Evolutionary conservation across 768 basidiomycete genomes (phyloP).

Genomic region (Chalciporus chontae): DNA sequence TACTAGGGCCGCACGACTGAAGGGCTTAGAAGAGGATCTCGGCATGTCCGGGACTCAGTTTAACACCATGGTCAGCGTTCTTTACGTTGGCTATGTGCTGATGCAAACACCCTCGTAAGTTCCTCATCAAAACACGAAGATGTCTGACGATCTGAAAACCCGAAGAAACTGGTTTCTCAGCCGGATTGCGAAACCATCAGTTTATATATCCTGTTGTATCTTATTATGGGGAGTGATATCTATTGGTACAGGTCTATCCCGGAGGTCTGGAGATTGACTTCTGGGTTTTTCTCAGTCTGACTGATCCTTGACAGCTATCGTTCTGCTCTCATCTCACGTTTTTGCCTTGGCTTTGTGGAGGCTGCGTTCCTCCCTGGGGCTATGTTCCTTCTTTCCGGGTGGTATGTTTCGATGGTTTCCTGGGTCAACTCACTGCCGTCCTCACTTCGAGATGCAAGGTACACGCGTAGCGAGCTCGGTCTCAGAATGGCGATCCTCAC

Average conservation of each 20-base stretch:
- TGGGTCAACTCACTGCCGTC: neutral
- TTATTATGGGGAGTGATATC: slow-evolving; percentile 68
- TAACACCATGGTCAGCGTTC: slow-evolving; percentile 61
- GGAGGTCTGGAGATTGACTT: slow-evolving; percentile 11
- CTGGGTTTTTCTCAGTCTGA: neutral
- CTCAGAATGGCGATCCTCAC: slow-evolving; percentile 61
- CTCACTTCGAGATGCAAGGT: slow-evolving; percentile 23
- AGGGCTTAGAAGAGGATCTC: slow-evolving; percentile 67
- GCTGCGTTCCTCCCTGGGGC: slow-evolving; percentile 71
- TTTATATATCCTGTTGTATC: slow-evolving; percentile 64
- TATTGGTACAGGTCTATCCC: slow-evolving; percentile 46
- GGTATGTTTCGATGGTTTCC: slow-evolving; percentile 30
- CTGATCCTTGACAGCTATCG: slow-evolving; percentile 41
- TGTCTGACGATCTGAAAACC: neutral
- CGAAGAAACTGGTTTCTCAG: slow-evolving; percentile 65
- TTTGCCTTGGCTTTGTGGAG: slow-evolving; percentile 70
- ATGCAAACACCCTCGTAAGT: slow-evolving; percentile 74
- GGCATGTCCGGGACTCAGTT: slow-evolving; percentile 58
- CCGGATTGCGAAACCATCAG: slow-evolving; percentile 59
- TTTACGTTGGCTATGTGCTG: slow-evolving; percentile 66
- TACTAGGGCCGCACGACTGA: slow-evolving; percentile 62
- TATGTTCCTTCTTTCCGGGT: slow-evolving; percentile 63
- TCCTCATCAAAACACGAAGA: neutral
- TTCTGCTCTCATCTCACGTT: slow-evolving; percentile 63
- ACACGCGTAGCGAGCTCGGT: slow-evolving; percentile 67